Conservation (phyloP, 2,329 filamentous ascomycete species). For the Diplodia sapinea region DNA sequence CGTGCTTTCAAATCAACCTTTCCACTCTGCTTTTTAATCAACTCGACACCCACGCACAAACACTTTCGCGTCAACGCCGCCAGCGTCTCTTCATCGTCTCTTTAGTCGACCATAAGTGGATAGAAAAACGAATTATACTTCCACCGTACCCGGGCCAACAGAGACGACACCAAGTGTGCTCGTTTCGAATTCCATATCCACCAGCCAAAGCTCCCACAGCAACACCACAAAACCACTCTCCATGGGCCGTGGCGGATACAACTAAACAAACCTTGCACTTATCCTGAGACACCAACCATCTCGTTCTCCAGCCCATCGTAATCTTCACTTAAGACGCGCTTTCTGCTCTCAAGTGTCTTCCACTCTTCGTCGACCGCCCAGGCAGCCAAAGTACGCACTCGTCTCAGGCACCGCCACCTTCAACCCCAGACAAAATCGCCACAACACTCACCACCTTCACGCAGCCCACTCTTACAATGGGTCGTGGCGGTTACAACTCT, state of each 20-base stretch:
- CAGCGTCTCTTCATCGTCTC: not conserved
- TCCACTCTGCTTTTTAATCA: not conserved
- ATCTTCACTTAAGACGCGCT: not conserved
- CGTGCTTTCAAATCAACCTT: not conserved
- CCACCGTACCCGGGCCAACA: not conserved
- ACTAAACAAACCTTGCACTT: conserved; percentile 31
- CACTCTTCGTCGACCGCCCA: conserved; percentile 31
- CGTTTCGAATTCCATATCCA: conserved; percentile 6
- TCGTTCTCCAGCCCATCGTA: not conserved
- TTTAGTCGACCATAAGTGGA: not conserved
- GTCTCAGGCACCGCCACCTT: not conserved
- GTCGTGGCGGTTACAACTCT: conserved; percentile 34
- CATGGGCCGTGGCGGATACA: conserved; percentile 47
- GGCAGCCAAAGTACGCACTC: not conserved
- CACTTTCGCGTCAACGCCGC: not conserved
- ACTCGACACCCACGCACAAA: conserved; percentile 2
- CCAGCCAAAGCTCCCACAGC: conserved; percentile 17
- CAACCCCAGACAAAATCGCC: not conserved
- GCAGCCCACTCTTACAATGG: conserved; percentile 1
- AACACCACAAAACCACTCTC: conserved; percentile 30
- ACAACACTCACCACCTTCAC: not conserved
- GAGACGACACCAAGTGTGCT: conserved; percentile 15
- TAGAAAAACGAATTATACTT: conserved; percentile 1
- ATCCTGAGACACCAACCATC: not conserved
- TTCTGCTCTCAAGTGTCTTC: not conserved